Evolutionary conservation across 1,284 basidiomycete genomes (phyloP).

Genomic region (Cutaneotrichosporon arboriforme): DNA sequence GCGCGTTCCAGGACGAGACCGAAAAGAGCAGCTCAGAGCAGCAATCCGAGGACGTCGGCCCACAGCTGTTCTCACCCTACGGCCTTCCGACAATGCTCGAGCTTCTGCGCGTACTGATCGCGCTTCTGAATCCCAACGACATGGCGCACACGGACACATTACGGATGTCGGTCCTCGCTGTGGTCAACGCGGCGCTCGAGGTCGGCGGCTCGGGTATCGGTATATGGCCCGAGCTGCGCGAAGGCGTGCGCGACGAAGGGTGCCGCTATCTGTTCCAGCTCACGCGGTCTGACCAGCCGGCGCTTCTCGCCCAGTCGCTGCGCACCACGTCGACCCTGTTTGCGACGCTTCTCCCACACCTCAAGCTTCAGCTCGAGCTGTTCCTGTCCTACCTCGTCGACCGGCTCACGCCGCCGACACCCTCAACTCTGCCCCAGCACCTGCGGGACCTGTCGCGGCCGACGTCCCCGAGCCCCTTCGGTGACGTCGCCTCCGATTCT

Average conservation of each 20-base stretch:
- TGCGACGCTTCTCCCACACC: slow-evolving; percentile 74
- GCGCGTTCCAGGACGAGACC: neutral
- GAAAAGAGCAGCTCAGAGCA: neutral
- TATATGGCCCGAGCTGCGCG: slow-evolving; percentile 52
- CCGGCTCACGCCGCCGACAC: slow-evolving; percentile 63
- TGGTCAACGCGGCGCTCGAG: slow-evolving; percentile 86
- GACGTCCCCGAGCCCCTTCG: slow-evolving; percentile 51
- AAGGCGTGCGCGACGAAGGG: slow-evolving; percentile 62
- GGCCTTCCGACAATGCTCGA: slow-evolving; percentile 90
- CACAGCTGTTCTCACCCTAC: slow-evolving; percentile 54
- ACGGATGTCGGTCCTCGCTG: slow-evolving; percentile 77
- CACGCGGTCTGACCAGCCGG: slow-evolving; percentile 77
- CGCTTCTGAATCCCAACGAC: slow-evolving; percentile 90
- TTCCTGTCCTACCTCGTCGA: slow-evolving; percentile 92
- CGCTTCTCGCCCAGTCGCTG: slow-evolving; percentile 71
- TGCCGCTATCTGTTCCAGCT: slow-evolving; percentile 95
- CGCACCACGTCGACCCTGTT: slow-evolving; percentile 84
- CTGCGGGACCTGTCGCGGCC: slow-evolving; percentile 49
- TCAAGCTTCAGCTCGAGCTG: slow-evolving; percentile 96
- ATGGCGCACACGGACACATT: slow-evolving; percentile 95
- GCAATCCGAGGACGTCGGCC: neutral
- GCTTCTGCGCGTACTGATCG: slow-evolving; percentile 87
- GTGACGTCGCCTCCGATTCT: slow-evolving; percentile 14
- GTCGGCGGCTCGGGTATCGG: slow-evolving; percentile 70
- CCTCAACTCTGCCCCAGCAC: slow-evolving; percentile 32